Evolutionary conservation across 2,329 filamentous ascomycete species (phyloP), one percentile per base, ranked within the genome.

Genomic region (Aspergillus fumigatus): DNA sequence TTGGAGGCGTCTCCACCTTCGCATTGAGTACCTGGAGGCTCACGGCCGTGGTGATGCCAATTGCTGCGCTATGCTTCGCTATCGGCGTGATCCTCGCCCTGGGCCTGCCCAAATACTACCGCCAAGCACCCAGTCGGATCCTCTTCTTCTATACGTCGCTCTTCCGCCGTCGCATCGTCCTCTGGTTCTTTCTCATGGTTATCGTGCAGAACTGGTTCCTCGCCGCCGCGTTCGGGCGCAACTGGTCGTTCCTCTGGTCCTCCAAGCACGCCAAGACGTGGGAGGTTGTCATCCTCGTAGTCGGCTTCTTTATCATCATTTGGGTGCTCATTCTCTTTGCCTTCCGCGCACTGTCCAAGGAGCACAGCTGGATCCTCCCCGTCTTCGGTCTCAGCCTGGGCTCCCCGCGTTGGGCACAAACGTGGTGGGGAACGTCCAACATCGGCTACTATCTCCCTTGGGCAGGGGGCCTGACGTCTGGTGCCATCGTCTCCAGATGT

Each of bases 171-270:
- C 86, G 85, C 71, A 83, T 87, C 57, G 80, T 87, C 48, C 75
- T 85, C 17, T 88, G 84, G 84, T 87, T 86, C 73, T 83, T 87
- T 70, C 70, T 84, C 56, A 79, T 82, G 5, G 82, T 87, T 35
- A 73, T 86, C 57, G 73, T 87, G 27, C 84, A 87, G 67, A 88
- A 87, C 70, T 86, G 84, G 77, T 88, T 84, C 74, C 77, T 88
- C 21, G 83, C 82, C 14, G 79, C 85, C 0, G 84, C 82, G 1
- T 88, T 86, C 63, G 85, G 85, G 38, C 80, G 85, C 52, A 87
- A 85, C 68, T 88, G 85, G 85, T 11, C 51, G 71, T 69, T 81
- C 72, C 77, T 87, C 11, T 87, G 83, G 79, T 75, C 75, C 50
- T 82, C 80, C 23, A 72, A 80, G 41, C 79, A 83, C 63, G 80